Conservation (phyloP, 2,329 filamentous ascomycete species). For the Tolypocladium endophyticum region DNA sequence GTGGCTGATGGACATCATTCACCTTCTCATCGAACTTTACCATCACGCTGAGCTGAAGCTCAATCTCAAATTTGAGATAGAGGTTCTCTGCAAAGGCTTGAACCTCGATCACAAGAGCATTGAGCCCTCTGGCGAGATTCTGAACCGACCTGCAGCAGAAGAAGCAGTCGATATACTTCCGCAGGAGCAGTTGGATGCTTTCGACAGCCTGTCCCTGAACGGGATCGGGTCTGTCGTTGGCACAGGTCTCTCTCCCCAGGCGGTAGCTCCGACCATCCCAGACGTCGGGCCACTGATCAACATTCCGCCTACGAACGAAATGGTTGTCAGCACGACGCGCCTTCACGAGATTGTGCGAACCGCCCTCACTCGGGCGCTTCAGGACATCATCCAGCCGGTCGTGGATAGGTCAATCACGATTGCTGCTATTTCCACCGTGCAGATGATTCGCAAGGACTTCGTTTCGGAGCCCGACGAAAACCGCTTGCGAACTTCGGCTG, state of each 20-base stretch:
- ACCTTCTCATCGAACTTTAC: slow-evolving; percentile 85
- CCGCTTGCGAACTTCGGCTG: slow-evolving; percentile 72
- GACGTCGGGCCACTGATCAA: slow-evolving; percentile 71
- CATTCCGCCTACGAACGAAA: slow-evolving; percentile 71
- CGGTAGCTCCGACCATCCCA: slow-evolving; percentile 70
- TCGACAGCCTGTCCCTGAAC: slow-evolving; percentile 73
- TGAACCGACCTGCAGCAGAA: slow-evolving; percentile 59
- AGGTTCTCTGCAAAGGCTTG: slow-evolving; percentile 89
- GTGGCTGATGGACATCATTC: slow-evolving; percentile 94
- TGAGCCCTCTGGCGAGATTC: slow-evolving; percentile 76
- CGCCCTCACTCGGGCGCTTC: slow-evolving; percentile 80
- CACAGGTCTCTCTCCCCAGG: slow-evolving; percentile 65
- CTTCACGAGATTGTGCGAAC: slow-evolving; percentile 69
- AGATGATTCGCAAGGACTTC: slow-evolving; percentile 95
- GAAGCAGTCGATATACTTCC: slow-evolving; percentile 49
- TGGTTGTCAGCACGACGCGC: slow-evolving; percentile 61
- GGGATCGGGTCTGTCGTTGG: slow-evolving; percentile 58
- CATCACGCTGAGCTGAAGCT: slow-evolving; percentile 88
- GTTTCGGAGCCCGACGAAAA: slow-evolving; percentile 86
- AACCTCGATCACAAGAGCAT: slow-evolving; percentile 88
- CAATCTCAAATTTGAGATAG: slow-evolving; percentile 97
- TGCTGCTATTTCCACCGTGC: slow-evolving; percentile 89
- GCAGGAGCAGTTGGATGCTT: slow-evolving; percentile 64
- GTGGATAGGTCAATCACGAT: slow-evolving; percentile 97
- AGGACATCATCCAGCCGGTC: slow-evolving; percentile 94